Conservation (phyloP, 2,329 filamentous ascomycete species). For the Clonostachys byssicola region DNA sequence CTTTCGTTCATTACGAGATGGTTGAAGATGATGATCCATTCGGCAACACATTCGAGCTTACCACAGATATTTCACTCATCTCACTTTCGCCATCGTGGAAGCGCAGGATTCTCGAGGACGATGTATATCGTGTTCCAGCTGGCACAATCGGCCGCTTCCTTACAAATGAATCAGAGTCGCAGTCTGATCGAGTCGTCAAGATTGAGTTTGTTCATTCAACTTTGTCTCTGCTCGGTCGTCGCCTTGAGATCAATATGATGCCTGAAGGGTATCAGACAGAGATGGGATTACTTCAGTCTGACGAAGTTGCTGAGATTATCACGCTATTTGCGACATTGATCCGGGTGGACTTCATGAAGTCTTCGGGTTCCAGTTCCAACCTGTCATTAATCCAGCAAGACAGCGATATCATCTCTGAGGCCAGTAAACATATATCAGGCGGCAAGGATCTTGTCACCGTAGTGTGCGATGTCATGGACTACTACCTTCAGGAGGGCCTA, state of each 20-base stretch:
- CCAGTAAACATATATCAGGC: conserved; percentile 47
- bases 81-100: conserved; percentile 37
- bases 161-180: conserved; percentile 38
- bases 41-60: conserved; percentile 73
- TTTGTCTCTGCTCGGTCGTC: conserved; percentile 73
- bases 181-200: conserved; percentile 58
- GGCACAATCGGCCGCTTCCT: conserved; percentile 70
- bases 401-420: conserved; percentile 47
- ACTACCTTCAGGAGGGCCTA: conserved; percentile 54
- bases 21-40: conserved; percentile 63
- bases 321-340: conserved; percentile 70
- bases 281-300: conserved; percentile 48
- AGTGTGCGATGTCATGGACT: conserved; percentile 81
- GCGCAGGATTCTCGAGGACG: conserved; percentile 35
- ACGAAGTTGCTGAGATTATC: conserved; percentile 70
- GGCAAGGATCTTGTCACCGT: conserved; percentile 76
- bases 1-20: conserved; percentile 72
- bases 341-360: conserved; percentile 39
- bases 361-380: conserved; percentile 9
- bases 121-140: conserved; percentile 57
- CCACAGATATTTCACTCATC: conserved; percentile 61
- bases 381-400: conserved; percentile 24
- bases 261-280: conserved; percentile 49
- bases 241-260: conserved; percentile 63
- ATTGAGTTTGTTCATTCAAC: conserved; percentile 78